phyloP scores from a whole-genome alignment of 2,329 filamentous ascomycete genomes.

The Fusarium kyushuense region DNA sequence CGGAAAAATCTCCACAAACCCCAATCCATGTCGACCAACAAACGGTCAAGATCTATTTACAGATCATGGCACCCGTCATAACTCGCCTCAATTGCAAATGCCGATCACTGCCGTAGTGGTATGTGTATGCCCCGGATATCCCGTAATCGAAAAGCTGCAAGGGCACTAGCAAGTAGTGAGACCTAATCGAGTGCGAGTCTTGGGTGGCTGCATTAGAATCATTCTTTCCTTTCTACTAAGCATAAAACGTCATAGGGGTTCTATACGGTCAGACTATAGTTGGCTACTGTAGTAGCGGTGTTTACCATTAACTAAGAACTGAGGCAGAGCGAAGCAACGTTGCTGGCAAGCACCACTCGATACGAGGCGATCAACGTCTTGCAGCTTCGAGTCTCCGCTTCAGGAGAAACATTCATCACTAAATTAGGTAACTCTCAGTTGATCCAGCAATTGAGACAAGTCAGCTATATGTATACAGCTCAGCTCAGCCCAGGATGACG shows the following conservation, averaged over 20 bases:
- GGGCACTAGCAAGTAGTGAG: neutral
- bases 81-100: slow-evolving; percentile 10
- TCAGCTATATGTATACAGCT: neutral
- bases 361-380: slow-evolving; percentile 19
- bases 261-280: neutral
- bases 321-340: slow-evolving; percentile 14
- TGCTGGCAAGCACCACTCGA: neutral
- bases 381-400: slow-evolving; percentile 5
- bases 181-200: neutral
- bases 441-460: slow-evolving; percentile 1
- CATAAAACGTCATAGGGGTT: neutral
- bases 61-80: slow-evolving; percentile 26
- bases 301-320: neutral
- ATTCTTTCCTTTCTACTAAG: neutral
- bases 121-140: neutral
- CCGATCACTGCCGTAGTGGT: slow-evolving; percentile 9
- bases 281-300: neutral
- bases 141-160: slow-evolving; percentile 1
- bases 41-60: slow-evolving; percentile 28
- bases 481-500: slow-evolving; percentile 22
- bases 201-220: slow-evolving; percentile 15
- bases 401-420: neutral
- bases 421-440: slow-evolving; percentile 10
- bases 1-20: neutral
- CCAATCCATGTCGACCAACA: neutral